Percentiles rank a stretch among this genome's conserved stretches.
phyloP scores from a whole-genome alignment of 129 eudicot species.

The Saposhnikovia divaricata region DNA sequence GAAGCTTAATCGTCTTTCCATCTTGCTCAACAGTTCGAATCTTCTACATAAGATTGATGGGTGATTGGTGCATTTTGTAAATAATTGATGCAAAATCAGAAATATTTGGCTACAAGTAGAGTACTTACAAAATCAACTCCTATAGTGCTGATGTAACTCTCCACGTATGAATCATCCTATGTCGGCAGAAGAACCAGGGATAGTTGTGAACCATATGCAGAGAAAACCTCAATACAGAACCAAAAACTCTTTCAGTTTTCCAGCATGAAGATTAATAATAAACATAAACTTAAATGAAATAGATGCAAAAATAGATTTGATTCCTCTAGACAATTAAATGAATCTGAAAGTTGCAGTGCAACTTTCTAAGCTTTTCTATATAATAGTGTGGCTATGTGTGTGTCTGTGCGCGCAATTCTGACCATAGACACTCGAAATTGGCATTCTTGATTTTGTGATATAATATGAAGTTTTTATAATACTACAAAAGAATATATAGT shows the following conservation, averaged over 20 bases:
- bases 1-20: slow-evolving; percentile 56
- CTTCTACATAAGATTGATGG: slow-evolving; percentile 24
- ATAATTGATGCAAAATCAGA: background rate
- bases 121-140: slow-evolving; percentile 54
- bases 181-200: background rate
- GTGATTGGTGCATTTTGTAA: background rate
- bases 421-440: background rate
- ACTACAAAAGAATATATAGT: background rate
- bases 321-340: background rate
- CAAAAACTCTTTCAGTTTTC: too few species aligned
- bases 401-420: too few species aligned
- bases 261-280: too few species aligned
- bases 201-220: background rate
- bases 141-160: slow-evolving; percentile 51
- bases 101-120: background rate
- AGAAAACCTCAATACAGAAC: background rate
- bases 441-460: background rate
- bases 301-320: background rate
- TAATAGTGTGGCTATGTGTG: background rate
- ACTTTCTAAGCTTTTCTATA: background rate
- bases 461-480: background rate
- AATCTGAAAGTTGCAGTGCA: background rate
- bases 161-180: slow-evolving; percentile 46
- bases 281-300: too few species aligned
- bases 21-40: slow-evolving; percentile 64